Evolutionary conservation across 306 rosid species (phyloP), one percentile per base, ranked within the genome.

Genomic region (Lablab purpureus): DNA sequence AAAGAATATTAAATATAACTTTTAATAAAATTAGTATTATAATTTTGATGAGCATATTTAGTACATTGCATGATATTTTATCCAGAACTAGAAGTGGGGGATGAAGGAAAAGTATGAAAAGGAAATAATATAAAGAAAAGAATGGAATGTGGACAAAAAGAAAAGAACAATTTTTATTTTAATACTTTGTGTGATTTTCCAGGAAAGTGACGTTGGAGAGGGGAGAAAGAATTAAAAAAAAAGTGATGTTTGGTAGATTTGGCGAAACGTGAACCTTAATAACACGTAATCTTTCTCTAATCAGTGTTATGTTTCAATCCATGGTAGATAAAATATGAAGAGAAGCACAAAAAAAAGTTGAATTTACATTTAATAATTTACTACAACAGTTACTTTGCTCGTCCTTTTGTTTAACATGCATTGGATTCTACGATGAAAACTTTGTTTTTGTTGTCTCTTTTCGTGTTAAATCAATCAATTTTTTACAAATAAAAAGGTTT

Each of bases 191-290:
- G 40, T 17, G 40, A 37, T 66, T 66, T 77, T 66, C 73, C 19
- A 1, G 2, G 56, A 52, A 40, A 77, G 55, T 43, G 62, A 68
- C 32, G 12, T 28, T 78, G 75, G 67, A 52, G 67, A 41, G 17
- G 32, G 14, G 12, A 40, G 49, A 71, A 60, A 3, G 43, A 30
- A 64, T 17, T n/a, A 28, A 0, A 46, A 56, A 46, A 56, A 47
- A 23, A 72, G 14, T 37, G 67, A 63, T 34, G 50, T 37, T 10
- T 7, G 58, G 68, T 63, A 63, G 68, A 23, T 68, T 40, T 1
- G 1, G 49, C 2, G 19, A 72, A 40, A 41, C 84, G 84, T 72
- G 84, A 50, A 10, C 67, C 19, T 79, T 64, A 72, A 72, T 64
- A 23, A 6, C 84, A 80, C 84, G 79, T 25, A 72, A 80, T 80